Base-by-base conservation (phyloP, 1,139 yeast genomes). In the Eremothecium cymbalariae region DNA sequence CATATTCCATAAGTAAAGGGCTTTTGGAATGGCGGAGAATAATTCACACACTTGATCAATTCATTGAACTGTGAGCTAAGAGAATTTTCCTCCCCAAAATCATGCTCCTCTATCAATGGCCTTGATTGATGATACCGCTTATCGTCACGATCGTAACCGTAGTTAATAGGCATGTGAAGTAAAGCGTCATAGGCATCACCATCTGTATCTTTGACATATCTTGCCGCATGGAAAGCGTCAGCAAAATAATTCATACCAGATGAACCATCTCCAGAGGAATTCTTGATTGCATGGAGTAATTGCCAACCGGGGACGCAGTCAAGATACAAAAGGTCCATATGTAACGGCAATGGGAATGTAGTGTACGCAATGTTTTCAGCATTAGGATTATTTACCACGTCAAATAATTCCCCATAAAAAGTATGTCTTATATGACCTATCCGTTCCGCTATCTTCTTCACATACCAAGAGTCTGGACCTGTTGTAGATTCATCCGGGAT, bases 301-400 rank as follows among this genome's bases (percentile, higher is more conserved):
- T 83, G 93, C 25, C 82, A 63, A 0, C 94, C 94, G 0, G 94
- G 94, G 2, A 93, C 93, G 7, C 86, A 76, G 54, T 83, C 90
- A 51, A 81, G 77, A 58, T 82, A 83, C 33, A 78, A 65, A 26
- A 83, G 64, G 47, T 83, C 94, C 84, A 80, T 82, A 50, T 83
- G 94, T 38, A 83, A 63, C 3, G 90, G 90, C 35, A 83, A 64
- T 44, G 74, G 74, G 2, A 68, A 68, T 33, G 69, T 66, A 2
- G 93, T 79, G 49, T 80, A 75, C 2, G 93, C 93, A 32, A 82
- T 77, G 45, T 83, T 81, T 37, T 70, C 39, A n/a, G 90, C 82
- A 18, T 69, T 59, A 8, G 73, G 69, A 8, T 67, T 68, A 25
- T 74, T 72, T 37, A 67, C 68, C 4, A 82, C 90, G 50, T 82